Evolutionary conservation across 176 grass and related monocot species (phyloP).

Genomic region (Dendrocalamus sinicus): DNA sequence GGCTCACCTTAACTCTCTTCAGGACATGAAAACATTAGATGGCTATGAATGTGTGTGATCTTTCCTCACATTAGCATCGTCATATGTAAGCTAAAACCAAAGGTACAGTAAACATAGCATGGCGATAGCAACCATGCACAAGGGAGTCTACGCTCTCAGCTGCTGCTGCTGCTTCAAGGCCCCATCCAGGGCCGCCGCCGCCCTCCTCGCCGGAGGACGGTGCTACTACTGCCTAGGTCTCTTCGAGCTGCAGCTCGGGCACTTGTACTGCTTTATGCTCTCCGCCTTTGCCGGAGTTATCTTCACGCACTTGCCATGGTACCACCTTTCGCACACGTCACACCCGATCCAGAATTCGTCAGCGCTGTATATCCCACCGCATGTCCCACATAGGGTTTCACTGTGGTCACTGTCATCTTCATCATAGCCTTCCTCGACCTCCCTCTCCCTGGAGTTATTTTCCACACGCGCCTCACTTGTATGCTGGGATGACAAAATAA

Average conservation of each 20-base stretch:
- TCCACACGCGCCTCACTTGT: slow-evolving; percentile 59
- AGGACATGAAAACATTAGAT: slow-evolving; percentile 40
- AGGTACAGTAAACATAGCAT: slow-evolving; percentile 53
- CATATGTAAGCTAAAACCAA: slow-evolving; percentile 56
- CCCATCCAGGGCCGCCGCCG: slow-evolving; percentile 3
- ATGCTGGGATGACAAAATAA: slow-evolving; percentile 50
- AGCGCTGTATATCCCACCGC: slow-evolving; percentile 77
- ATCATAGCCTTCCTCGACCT: slow-evolving; percentile 64
- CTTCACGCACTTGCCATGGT: slow-evolving; percentile 97
- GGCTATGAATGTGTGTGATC: slow-evolving; percentile 45
- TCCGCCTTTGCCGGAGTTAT: slow-evolving; percentile 94
- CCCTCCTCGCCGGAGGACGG: neutral
- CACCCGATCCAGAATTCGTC: slow-evolving; percentile 97
- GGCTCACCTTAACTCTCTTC: slow-evolving; percentile 27
- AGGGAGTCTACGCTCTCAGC: slow-evolving; percentile 29
- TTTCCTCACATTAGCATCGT: slow-evolving; percentile 50
- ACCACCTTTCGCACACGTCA: slow-evolving; percentile 94
- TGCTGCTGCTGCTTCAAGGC: slow-evolving; percentile 30
- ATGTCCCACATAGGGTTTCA: slow-evolving; percentile 87
- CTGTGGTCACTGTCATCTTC: slow-evolving; percentile 90
- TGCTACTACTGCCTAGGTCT: slow-evolving; percentile 67
- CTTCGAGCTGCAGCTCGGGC: slow-evolving; percentile 88
- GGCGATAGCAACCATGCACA: slow-evolving; percentile 40
- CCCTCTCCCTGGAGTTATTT: slow-evolving; percentile 63
- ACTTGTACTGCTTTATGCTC: slow-evolving; percentile 99